phyloP scores from a whole-genome alignment of 139 green algal species.

The Ostreobium quekettii region DNA sequence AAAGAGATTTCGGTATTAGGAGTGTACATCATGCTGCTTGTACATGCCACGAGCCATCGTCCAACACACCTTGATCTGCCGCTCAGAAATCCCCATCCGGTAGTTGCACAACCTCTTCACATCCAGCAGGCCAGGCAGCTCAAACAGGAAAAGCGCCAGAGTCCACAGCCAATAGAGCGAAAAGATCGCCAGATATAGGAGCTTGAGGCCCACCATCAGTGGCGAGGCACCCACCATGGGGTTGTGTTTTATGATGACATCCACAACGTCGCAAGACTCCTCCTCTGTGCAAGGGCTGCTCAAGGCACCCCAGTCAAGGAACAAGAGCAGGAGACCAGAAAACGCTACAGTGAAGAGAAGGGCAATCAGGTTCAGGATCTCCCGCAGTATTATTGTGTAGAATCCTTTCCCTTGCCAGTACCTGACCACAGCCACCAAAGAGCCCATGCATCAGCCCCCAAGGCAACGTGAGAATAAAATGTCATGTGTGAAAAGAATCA shows the following conservation, averaged over 20 bases:
- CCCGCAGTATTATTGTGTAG: conserved; percentile 44
- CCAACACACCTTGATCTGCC: conserved; percentile 37
- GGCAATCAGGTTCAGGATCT: conserved; percentile 71
- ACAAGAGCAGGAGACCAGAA: conserved; percentile 76
- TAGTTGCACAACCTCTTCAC: conserved; percentile 29
- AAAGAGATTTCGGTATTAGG: too few relatives aligned
- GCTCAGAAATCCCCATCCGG: conserved; percentile 65
- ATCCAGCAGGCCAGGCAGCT: conserved; percentile 44
- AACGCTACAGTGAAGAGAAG: conserved; percentile 88
- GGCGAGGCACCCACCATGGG: conserved; percentile 13
- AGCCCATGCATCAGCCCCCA: not conserved
- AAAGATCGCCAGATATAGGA: conserved; percentile 71
- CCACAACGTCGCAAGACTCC: conserved; percentile 58
- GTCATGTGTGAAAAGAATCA: too few relatives aligned
- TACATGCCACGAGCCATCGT: too few relatives aligned
- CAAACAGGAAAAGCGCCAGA: conserved; percentile 38
- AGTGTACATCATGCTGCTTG: too few relatives aligned
- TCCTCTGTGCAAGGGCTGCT: conserved; percentile 28
- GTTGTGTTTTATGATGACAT: conserved; percentile 32
- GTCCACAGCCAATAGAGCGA: conserved; percentile 55
- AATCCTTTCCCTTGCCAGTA: conserved; percentile 78
- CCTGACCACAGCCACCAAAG: conserved; percentile 24
- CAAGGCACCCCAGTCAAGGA: conserved; percentile 65
- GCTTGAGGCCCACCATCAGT: conserved; percentile 9
- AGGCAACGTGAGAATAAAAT: not conserved